These are phyloP conservation scores for Emergomyces orientalis DNA, from an alignment of 2,329 filamentous ascomycete species.

Conservation along the genomic window DNA sequence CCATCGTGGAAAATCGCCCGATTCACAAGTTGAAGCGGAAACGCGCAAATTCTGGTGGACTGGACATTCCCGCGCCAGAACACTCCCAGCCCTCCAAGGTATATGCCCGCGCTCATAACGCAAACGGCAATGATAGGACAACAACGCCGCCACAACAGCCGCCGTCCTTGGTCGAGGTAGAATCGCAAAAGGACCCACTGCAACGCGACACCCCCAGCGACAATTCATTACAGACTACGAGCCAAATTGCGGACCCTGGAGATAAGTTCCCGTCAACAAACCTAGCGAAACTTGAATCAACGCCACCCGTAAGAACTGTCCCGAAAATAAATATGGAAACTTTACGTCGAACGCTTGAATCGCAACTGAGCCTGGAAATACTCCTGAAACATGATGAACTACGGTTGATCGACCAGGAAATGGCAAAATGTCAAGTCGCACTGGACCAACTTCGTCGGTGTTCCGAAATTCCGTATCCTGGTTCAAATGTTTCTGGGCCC, in stretches of 20 bases:
- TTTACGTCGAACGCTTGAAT: slow-evolving; percentile 64
- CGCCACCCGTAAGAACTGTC: neutral
- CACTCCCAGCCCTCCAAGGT: neutral
- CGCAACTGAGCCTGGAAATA: slow-evolving; percentile 85
- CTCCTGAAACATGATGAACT: slow-evolving; percentile 90
- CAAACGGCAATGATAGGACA: slow-evolving; percentile 2
- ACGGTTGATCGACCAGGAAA: slow-evolving; percentile 86
- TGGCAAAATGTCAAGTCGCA: slow-evolving; percentile 88
- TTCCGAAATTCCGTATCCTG: slow-evolving; percentile 82
- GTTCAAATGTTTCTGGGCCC: slow-evolving; percentile 49
- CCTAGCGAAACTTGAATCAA: neutral
- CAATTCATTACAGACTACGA: neutral
- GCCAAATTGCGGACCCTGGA: neutral
- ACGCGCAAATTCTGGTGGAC: slow-evolving; percentile 42
- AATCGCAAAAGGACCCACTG: neutral
- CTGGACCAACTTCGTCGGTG: slow-evolving; percentile 90
- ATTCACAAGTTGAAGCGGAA: slow-evolving; percentile 49
- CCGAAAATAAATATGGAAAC: slow-evolving; percentile 32
- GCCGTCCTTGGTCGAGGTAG: neutral
- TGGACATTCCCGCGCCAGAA: slow-evolving; percentile 10
- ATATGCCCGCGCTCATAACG: neutral
- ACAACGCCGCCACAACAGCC: neutral
- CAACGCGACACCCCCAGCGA: neutral
- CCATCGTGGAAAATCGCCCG: slow-evolving; percentile 21
- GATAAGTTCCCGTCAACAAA: neutral